phyloP scores from a whole-genome alignment of 192 early-diverging fungal genomes.

The Umbelopsis vinacea region DNA sequence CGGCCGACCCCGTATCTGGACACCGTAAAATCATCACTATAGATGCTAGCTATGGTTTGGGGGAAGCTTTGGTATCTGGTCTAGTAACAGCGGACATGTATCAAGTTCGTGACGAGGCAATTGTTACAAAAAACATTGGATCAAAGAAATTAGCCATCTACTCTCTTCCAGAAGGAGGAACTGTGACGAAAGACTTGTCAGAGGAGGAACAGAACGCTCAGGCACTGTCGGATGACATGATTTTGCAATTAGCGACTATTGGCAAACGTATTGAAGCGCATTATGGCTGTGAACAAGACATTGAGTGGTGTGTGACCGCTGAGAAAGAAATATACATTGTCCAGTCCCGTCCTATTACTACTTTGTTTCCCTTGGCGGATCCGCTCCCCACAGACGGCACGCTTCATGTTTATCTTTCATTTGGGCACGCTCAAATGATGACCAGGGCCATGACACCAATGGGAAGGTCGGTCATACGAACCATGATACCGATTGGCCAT shows the following conservation, averaged over 20 bases:
- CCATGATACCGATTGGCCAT: background rate
- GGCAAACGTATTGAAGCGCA: background rate
- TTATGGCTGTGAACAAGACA: conserved; percentile 21
- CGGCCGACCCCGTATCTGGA: conserved; percentile 46
- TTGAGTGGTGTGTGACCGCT: conserved; percentile 9
- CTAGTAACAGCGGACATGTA: conserved; percentile 54
- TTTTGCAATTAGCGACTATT: background rate
- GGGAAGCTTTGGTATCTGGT: conserved; percentile 54
- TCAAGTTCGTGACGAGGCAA: conserved; percentile 27
- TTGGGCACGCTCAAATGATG: conserved; percentile 13
- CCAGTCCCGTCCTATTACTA: conserved; percentile 19
- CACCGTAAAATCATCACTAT: conserved; percentile 36
- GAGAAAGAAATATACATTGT: background rate
- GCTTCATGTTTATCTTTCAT: conserved; percentile 11
- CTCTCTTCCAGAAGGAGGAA: conserved; percentile 17
- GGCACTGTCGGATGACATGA: background rate
- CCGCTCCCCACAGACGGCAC: background rate
- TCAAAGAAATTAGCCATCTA: background rate
- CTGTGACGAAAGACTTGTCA: background rate
- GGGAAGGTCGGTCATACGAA: background rate
- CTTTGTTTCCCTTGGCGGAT: background rate
- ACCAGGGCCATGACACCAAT: background rate
- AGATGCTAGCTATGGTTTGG: conserved; percentile 53
- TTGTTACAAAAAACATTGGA: background rate
- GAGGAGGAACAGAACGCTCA: conserved; percentile 10